phyloP scores from a whole-genome alignment of 2,329 filamentous ascomycete species.

The Hypoxylon sp. region DNA sequence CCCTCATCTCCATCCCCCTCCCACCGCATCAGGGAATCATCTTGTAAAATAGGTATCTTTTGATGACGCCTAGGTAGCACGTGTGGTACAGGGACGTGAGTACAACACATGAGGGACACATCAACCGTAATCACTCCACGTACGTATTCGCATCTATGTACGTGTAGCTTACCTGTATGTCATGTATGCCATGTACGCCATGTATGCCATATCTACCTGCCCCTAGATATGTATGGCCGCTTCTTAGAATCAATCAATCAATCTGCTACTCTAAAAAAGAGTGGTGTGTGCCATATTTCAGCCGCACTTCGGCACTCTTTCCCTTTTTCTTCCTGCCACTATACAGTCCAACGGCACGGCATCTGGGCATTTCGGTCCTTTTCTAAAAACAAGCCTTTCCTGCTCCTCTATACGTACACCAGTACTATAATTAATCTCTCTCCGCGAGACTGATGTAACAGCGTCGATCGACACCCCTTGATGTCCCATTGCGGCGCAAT shows the following conservation, averaged over 20 bases:
- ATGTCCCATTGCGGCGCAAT: constrained; percentile 3
- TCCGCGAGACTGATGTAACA: constrained; percentile 22
- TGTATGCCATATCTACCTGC: too few species aligned
- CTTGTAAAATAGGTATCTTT: not conserved
- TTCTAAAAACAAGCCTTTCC: too few species aligned
- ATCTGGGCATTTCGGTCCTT: constrained; percentile 22
- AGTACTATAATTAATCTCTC: constrained; percentile 29
- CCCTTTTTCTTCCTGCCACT: constrained; percentile 2
- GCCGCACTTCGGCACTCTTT: constrained; percentile 26
- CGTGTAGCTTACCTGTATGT: not conserved
- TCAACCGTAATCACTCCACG: not conserved
- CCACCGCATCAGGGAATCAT: not conserved
- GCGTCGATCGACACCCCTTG: constrained; percentile 15
- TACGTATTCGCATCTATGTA: not conserved
- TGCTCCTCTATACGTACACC: too few species aligned
- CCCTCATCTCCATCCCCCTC: constrained; percentile 1
- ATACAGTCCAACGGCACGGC: not conserved
- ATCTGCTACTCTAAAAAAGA: not conserved
- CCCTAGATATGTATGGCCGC: too few species aligned
- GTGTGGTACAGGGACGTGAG: constrained; percentile 1
- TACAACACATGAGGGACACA: not conserved
- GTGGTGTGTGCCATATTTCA: constrained; percentile 23
- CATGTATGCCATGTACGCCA: not conserved
- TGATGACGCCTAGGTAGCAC: constrained; percentile 11
- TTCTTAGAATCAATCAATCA: too few species aligned